phyloP scores from a whole-genome alignment of 2,329 filamentous ascomycete genomes.

The Fusarium nurragi region DNA sequence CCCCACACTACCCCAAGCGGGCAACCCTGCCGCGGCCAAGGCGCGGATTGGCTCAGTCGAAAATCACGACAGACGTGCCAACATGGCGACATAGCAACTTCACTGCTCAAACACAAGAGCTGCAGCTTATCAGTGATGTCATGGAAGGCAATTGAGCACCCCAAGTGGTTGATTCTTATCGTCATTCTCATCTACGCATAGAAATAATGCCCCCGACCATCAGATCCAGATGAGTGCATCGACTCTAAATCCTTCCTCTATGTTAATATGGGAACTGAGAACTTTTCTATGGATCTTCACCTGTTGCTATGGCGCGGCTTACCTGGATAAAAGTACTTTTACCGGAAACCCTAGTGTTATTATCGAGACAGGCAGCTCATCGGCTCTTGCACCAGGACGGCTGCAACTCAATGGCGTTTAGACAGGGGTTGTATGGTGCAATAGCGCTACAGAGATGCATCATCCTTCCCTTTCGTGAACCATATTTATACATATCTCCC shows the following conservation, averaged over 20 bases:
- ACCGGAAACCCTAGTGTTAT: neutral
- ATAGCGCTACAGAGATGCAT: neutral
- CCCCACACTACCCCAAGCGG: neutral
- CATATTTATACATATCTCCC: neutral
- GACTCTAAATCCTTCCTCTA: neutral
- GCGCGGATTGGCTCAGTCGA: neutral
- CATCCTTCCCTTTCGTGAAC: neutral
- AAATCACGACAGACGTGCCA: conserved; percentile 26
- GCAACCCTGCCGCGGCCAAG: neutral
- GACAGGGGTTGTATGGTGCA: conserved; percentile 27
- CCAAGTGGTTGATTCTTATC: neutral
- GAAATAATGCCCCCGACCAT: neutral
- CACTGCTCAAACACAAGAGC: neutral
- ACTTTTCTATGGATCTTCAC: neutral
- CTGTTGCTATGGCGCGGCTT: rapidly evolving
- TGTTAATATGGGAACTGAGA: neutral
- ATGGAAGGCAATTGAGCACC: neutral
- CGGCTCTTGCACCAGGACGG: neutral
- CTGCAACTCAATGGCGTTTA: conserved; percentile 1
- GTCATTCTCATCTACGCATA: neutral
- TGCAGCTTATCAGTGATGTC: conserved; percentile 2
- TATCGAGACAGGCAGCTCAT: neutral
- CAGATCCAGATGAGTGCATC: neutral
- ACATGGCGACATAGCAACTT: conserved; percentile 22
- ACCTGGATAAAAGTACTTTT: conserved; percentile 2